Evolutionary conservation across 306 rosid species (phyloP).

Genomic region (peach (Prunus persica)): DNA sequence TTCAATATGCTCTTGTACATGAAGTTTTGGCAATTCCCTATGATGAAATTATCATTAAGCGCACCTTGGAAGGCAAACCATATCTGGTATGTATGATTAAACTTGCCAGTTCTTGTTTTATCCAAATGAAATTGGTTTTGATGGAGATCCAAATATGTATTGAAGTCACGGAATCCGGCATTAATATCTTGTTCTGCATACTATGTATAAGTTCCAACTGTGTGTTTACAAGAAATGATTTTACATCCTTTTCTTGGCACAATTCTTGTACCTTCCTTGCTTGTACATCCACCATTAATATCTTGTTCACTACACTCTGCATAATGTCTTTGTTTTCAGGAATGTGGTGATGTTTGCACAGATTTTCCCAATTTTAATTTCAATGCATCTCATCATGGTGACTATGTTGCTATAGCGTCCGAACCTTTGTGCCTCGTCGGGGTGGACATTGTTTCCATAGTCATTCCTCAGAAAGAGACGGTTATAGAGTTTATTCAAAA

Average conservation of each 20-base stretch:
- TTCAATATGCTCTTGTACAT: slow-evolving; percentile 66
- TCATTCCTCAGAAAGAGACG: slow-evolving; percentile 56
- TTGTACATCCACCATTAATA: not conserved
- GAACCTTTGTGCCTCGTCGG: slow-evolving; percentile 89
- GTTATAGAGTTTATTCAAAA: slow-evolving; percentile 38
- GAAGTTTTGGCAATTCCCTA: slow-evolving; percentile 49
- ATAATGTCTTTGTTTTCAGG: slow-evolving; percentile 40
- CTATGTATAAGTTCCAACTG: not conserved
- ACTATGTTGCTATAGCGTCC: slow-evolving; percentile 85
- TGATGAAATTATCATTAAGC: slow-evolving; percentile 50
- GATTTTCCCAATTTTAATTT: slow-evolving; percentile 83
- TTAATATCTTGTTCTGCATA: not conserved
- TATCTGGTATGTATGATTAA: slow-evolving; percentile 47
- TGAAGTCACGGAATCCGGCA: not conserved
- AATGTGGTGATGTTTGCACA: slow-evolving; percentile 23
- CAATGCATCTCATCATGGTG: slow-evolving; percentile 89
- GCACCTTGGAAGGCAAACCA: slow-evolving; percentile 80
- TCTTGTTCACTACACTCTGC: not conserved
- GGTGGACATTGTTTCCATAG: slow-evolving; percentile 66
- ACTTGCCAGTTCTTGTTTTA: not conserved
- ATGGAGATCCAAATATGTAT: not conserved
- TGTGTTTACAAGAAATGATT: not conserved
- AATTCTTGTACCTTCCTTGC: not conserved
- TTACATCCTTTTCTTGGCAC: not conserved
- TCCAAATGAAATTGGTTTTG: not conserved